Base-by-base conservation (phyloP, 2,329 filamentous ascomycete species). In the Pestalotiopsis sp. region DNA sequence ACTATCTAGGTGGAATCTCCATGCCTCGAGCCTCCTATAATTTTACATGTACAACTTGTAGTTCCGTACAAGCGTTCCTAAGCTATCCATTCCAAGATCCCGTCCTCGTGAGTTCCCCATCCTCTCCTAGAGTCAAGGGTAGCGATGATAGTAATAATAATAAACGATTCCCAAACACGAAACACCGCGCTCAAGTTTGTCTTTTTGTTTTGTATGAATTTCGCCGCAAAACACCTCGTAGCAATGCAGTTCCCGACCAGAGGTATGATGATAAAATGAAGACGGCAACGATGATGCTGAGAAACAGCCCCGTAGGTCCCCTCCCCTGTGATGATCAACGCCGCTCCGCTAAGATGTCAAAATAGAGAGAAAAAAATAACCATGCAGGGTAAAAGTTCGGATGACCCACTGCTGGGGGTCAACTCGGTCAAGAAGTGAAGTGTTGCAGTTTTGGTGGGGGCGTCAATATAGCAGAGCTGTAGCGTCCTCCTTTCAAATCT, bases 401-500 rank as follows among this genome's bases (percentile, higher is more conserved):
- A 39, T 49, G 61, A 49, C 36, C 61, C 61, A 64, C 63, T 52
- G 45, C 45, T 56, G 17, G 49, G 38, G 39, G n/a, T 14, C 20
- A 36, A 66, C 56, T 41, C 56, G 56, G 52, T 56, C 7, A 64
- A 66, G 56, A 56, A 60, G 56, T 59, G 52, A 66, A 59, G 52
- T 36, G 31, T 66, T 59, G 52, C 27, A 60, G 38, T 52, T 20
- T 41, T 12, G 38, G 61, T 52, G 61, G 38, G 36, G 45, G 7
- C 9, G 45, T n/a, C 12, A 52, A 52, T 52, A 52, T 52, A 52
- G 45, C 20, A n/a, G 13, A 14, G 41, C 41, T 17, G 17, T 52
- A 17, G n/a, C 38, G 23, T 12, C 38, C 45, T 7, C 23, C n/a
- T 65, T 36, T 72, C 62, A 78, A 56, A 69, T 73, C 56, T 77